Conservation (phyloP, 139 green algal species). For the Raphidocelis subcapitata region DNA sequence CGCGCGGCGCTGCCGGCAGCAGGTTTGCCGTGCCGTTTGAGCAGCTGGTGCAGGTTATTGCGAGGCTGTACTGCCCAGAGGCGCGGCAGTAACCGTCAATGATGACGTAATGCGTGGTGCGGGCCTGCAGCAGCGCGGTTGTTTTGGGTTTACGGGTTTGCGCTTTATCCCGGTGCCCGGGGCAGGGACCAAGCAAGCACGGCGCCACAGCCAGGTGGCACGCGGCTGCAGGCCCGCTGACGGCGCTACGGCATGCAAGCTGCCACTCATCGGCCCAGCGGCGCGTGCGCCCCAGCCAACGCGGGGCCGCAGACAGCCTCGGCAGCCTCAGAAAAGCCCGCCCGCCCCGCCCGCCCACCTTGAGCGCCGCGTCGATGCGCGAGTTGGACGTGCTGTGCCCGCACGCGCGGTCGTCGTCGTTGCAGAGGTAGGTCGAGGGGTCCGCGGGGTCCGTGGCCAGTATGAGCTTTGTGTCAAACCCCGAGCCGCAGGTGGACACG, state of each 20-base stretch:
- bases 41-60: slow-evolving; percentile 15
- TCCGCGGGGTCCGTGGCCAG: slow-evolving; percentile 14
- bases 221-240: background rate
- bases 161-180: background rate
- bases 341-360: slow-evolving; percentile 5
- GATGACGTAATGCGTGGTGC: slow-evolving; percentile 29
- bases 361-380: slow-evolving; percentile 17
- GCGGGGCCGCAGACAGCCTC: background rate
- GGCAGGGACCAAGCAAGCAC: background rate
- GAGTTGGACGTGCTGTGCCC: slow-evolving; percentile 13
- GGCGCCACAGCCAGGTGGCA: background rate
- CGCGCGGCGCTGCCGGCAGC: too few species aligned
- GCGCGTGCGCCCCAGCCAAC: background rate
- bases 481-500: slow-evolving; percentile 50
- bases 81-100: slow-evolving; percentile 38
- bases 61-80: slow-evolving; percentile 20
- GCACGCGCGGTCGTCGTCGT: slow-evolving; percentile 40
- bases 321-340: too few species aligned
- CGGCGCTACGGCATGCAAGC: background rate
- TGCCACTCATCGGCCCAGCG: background rate
- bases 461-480: slow-evolving; percentile 50
- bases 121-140: background rate
- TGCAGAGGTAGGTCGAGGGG: slow-evolving; percentile 16
- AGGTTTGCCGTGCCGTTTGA: too few species aligned
- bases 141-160: background rate